Percentiles rank a stretch among this genome's conserved stretches.
phyloP scores from a whole-genome alignment of 163 green algal genomes.

The Scenedesmus sp. region DNA sequence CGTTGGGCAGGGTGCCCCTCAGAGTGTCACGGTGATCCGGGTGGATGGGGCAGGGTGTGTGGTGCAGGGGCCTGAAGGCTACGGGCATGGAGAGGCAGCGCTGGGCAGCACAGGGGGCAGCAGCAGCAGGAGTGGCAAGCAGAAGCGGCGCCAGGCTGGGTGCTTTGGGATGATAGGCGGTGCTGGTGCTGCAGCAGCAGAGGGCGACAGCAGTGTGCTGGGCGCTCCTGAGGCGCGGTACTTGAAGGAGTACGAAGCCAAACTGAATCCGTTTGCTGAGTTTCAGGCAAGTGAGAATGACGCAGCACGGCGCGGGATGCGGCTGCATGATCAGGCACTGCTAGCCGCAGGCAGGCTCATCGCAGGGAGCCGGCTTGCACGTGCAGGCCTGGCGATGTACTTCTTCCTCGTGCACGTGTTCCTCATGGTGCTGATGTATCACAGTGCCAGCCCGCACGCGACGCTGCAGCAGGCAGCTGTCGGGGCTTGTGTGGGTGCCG shows the following conservation, averaged over 20 bases:
- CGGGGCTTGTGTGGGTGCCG: not conserved
- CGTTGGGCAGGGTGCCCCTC: too few relatives aligned
- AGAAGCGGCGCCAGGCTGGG: not conserved
- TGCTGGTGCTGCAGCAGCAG: not conserved
- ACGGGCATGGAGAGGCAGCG: not conserved
- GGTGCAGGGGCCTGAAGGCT: not conserved
- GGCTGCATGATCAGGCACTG: slow-evolving; percentile 69
- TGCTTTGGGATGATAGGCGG: slow-evolving; percentile 28
- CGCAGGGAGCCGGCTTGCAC: slow-evolving; percentile 60
- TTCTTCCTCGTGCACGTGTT: slow-evolving; percentile 71
- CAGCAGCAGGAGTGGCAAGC: not conserved
- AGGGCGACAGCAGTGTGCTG: not conserved
- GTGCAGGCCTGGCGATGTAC: slow-evolving; percentile 66
- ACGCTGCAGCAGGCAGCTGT: slow-evolving; percentile 17
- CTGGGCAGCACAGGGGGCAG: not conserved
- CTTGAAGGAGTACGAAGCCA: slow-evolving; percentile 64
- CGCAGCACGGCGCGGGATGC: slow-evolving; percentile 38
- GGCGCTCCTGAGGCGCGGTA: slow-evolving; percentile 55
- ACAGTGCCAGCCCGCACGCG: slow-evolving; percentile 9
- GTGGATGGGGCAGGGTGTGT: slow-evolving; percentile 42
- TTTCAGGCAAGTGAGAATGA: slow-evolving; percentile 69
- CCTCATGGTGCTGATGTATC: slow-evolving; percentile 64
- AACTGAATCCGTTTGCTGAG: slow-evolving; percentile 74
- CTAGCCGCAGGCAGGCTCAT: slow-evolving; percentile 65
- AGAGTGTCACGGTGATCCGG: slow-evolving; percentile 19